Evolutionary conservation across 257 asterid species (phyloP).

Genomic region (Rubia yunnanensis): DNA sequence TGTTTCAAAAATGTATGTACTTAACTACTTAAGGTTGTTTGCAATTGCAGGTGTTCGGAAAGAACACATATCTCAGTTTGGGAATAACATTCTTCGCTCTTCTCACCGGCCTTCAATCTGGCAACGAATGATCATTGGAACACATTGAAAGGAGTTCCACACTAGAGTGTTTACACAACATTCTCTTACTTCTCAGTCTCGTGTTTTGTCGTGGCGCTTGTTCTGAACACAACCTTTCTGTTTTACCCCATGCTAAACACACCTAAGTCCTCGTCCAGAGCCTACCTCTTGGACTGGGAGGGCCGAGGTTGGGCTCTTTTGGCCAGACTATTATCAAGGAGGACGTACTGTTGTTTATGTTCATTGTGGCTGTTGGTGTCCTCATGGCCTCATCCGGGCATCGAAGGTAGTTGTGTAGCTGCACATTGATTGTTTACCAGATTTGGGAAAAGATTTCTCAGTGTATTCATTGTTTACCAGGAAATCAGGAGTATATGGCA

Average conservation of each 20-base stretch:
- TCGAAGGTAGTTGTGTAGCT: constrained; percentile 36
- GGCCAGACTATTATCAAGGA: constrained; percentile 80
- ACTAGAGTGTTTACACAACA: constrained; percentile 72
- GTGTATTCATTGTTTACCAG: too few species aligned
- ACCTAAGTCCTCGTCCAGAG: constrained; percentile 67
- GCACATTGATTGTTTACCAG: too few species aligned
- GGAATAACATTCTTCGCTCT: constrained; percentile 71
- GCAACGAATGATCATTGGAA: constrained; percentile 95
- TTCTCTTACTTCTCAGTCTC: constrained; percentile 87
- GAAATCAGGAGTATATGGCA: background rate
- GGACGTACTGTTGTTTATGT: constrained; percentile 81
- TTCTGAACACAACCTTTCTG: constrained; percentile 62
- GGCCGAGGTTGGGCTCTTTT: constrained; percentile 89
- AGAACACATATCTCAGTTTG: constrained; percentile 66
- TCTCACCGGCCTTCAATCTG: constrained; percentile 85
- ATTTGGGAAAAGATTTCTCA: background rate
- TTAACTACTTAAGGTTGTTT: too few species aligned
- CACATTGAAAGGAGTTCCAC: constrained; percentile 58
- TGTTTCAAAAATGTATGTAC: too few species aligned
- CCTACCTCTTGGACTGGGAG: constrained; percentile 66
- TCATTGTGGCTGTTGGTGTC: constrained; percentile 66
- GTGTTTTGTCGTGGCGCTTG: constrained; percentile 56
- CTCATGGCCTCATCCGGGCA: constrained; percentile 91
- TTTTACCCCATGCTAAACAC: constrained; percentile 55
- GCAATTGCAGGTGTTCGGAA: constrained; percentile 70